Evolutionary conservation across 2,329 filamentous ascomycete species (phyloP).

Genomic region (Colletotrichum lindemuthianum): DNA sequence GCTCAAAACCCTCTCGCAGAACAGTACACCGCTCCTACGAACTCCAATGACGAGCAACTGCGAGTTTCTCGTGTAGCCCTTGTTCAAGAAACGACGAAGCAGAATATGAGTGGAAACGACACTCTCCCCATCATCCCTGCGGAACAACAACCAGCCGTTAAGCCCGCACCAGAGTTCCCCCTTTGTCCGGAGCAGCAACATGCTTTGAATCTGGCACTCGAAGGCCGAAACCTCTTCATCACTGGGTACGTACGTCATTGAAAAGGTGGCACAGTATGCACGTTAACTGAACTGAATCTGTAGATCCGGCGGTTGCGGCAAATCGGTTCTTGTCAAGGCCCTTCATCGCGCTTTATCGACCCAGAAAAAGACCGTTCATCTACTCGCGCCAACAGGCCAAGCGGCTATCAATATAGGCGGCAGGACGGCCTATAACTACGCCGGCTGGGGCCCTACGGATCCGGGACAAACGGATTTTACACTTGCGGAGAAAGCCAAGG

Average conservation of each 20-base stretch:
- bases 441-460: background rate
- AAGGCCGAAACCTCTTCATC: slow-evolving; percentile 12
- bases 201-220: background rate
- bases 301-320: slow-evolving; percentile 7
- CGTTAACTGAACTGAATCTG: background rate
- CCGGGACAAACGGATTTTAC: background rate
- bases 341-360: background rate
- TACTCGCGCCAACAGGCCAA: background rate
- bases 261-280: accelerated
- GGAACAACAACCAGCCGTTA: background rate
- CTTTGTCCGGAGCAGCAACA: slow-evolving; percentile 5
- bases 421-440: slow-evolving; percentile 4
- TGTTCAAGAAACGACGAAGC: background rate
- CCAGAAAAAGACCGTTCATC: background rate
- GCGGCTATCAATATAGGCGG: slow-evolving; percentile 2
- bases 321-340: slow-evolving; percentile 4
- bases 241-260: background rate
- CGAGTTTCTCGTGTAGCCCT: no score
- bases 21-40: no score
- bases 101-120: background rate
- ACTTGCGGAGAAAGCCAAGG: background rate
- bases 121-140: background rate
- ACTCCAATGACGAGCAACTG: background rate
- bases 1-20: no score
- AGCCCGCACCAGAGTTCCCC: background rate